A percentile compares a stretch with the other conserved stretches of the same genome.
phyloP scores from a whole-genome alignment of 148 eudicot species.

The Silene latifolia region DNA sequence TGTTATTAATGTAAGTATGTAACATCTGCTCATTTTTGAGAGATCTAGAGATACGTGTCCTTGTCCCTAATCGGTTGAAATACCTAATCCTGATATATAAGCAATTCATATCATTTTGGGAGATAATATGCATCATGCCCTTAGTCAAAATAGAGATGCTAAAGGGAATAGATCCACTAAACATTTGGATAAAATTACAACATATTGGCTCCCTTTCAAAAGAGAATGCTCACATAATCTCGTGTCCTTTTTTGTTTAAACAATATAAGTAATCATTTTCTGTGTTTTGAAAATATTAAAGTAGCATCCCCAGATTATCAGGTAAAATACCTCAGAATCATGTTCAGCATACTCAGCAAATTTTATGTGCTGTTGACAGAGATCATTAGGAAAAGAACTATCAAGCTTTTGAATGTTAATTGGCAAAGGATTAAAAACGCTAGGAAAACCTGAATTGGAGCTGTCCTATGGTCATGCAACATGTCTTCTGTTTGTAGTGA shows the following conservation, averaged over 20 bases:
- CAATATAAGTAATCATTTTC: not conserved
- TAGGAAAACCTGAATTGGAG: not conserved
- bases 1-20: no score
- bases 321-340: no score
- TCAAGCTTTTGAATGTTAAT: not conserved
- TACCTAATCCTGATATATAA: not conserved
- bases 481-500: not conserved
- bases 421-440: not conserved
- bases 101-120: not conserved
- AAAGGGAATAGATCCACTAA: not conserved
- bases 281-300: not conserved
- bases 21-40: not conserved
- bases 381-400: not conserved
- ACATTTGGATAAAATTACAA: not conserved
- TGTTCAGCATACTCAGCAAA: not conserved
- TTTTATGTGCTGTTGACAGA: not conserved
- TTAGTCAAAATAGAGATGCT: not conserved
- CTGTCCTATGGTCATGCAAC: conserved; percentile 7
- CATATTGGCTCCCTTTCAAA: not conserved
- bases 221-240: not conserved
- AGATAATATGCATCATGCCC: not conserved
- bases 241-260: not conserved
- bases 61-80: not conserved
- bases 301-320: not conserved
- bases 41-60: not conserved